phyloP scores from a whole-genome alignment of 129 eudicot species.

The Flaveria brownii region DNA sequence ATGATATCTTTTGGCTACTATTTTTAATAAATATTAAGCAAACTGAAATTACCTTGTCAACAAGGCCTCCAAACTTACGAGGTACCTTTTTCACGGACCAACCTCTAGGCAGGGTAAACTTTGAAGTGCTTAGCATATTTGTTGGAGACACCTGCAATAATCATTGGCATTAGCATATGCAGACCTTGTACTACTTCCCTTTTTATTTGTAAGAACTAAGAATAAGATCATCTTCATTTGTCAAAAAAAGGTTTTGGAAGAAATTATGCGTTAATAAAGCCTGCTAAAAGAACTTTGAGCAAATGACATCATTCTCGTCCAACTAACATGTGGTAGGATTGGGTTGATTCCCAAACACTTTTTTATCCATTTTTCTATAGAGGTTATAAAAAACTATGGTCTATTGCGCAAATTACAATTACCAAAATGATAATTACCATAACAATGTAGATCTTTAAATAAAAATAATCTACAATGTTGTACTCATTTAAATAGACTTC shows the following conservation, averaged over 20 bases:
- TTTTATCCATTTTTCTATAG: neutral
- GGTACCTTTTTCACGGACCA: conserved; percentile 79
- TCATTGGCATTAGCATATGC: conserved; percentile 25
- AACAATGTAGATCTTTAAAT: neutral
- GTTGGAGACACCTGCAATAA: conserved; percentile 36
- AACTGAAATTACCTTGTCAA: conserved; percentile 57
- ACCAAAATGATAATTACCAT: neutral
- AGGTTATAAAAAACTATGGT: neutral
- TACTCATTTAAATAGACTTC: neutral
- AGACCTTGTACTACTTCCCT: conserved; percentile 12
- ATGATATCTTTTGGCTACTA: conserved; percentile 7
- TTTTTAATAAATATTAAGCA: neutral
- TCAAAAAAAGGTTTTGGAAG: neutral
- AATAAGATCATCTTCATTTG: conserved; percentile 1
- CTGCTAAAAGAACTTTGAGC: neutral
- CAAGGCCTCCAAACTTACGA: conserved; percentile 37
- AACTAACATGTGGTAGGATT: neutral
- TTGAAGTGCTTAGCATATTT: conserved; percentile 22
- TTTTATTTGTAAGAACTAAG: neutral
- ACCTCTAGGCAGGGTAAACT: conserved; percentile 64
- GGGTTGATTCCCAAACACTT: neutral
- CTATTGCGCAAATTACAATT: conserved; percentile 7
- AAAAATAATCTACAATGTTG: neutral
- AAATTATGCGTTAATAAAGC: neutral
- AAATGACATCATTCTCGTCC: neutral